Evolutionary conservation across 1,139 yeast genomes (phyloP), one percentile per base, ranked within the genome.

Genomic region (Candida sanyaensis): DNA sequence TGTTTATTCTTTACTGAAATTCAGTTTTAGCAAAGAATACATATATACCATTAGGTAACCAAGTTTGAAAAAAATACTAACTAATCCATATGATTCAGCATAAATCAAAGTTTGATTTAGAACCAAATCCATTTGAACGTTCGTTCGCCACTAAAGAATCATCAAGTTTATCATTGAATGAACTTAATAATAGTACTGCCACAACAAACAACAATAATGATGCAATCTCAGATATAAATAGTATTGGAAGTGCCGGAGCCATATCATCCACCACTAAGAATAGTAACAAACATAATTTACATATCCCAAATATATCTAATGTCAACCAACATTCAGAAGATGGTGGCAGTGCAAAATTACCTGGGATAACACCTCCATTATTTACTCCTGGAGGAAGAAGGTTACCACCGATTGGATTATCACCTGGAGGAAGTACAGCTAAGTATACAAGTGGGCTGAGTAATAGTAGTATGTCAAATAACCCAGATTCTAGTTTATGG

Each of bases 91-190:
- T 36, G 37, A 33, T 45, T 7, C 57, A 72, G 76, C 71, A 62
- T 65, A 72, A 71, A 55, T 69, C 77, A n/a, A 68, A 78, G 38
- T 82, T 89, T 62, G 95, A 87, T 53, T 72, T 91, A 54, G 99
- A 93, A 64, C 97, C 95, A 4, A 93, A 93, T 61, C 99, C 98
- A 2, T 93, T 93, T 62, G 99, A 93, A 66, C 86, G 87, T 64
- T 89, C 97, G 43, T 93, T 93, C 70, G 97, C 97, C 31, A 59
- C 71, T 32, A 84, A 82, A 48, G 77, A 72, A 1, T 51, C 57
- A 2, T 54, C 52, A 10, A 30, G 31, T 34, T 38, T 43, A 23
- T 43, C 47, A 9, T 31, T 46, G 17, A 39, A 41, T 27, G 45
- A 43, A 17, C 27, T 31, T 5, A 40, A n/a, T 3, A 37, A 37